These are phyloP conservation scores for Candida labiduridarum DNA, from an alignment of 1,139 yeast species.

Conservation along the genomic window DNA sequence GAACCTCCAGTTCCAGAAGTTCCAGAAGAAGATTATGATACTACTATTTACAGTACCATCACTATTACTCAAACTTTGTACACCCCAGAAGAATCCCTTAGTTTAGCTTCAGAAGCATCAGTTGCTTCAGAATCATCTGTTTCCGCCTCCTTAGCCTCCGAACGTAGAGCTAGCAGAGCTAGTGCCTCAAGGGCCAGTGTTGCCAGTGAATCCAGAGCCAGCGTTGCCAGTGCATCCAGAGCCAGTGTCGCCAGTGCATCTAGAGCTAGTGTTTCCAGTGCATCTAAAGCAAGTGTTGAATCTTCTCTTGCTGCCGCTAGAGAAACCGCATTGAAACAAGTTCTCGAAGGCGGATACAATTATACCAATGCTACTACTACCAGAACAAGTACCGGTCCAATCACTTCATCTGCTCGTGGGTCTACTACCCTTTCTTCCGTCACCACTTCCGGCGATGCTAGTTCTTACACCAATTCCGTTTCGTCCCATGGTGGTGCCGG, in stretches of 20 bases:
- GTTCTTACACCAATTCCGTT: constrained; percentile 9
- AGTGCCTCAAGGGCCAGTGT: neutral
- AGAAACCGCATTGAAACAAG: constrained; percentile 38
- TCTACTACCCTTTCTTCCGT: neutral
- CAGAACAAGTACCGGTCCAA: neutral
- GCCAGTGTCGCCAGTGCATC: neutral
- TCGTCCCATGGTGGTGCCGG: constrained; percentile 25
- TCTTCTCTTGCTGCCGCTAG: constrained; percentile 15
- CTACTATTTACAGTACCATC: constrained; percentile 45
- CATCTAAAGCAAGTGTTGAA: neutral
- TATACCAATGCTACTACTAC: constrained; percentile 11
- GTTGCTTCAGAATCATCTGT: constrained; percentile 16
- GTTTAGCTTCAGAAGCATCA: constrained; percentile 23
- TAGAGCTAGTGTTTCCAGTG: neutral
- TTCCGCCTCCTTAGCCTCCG: neutral
- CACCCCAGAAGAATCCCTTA: constrained; percentile 43
- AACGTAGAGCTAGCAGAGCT: neutral
- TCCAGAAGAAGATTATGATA: constrained; percentile 37
- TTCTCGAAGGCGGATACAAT: constrained; percentile 49
- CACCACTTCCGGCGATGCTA: neutral
- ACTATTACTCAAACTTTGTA: constrained; percentile 46
- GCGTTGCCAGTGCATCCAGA: constrained; percentile 1
- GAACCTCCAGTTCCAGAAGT: constrained; percentile 10
- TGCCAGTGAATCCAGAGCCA: neutral
- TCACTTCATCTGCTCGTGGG: neutral